A percentile compares a stretch with the other conserved stretches of the same genome.
Conservation (phyloP, 1,284 basidiomycete genomes). For the Hypsizygus ulmarius region DNA sequence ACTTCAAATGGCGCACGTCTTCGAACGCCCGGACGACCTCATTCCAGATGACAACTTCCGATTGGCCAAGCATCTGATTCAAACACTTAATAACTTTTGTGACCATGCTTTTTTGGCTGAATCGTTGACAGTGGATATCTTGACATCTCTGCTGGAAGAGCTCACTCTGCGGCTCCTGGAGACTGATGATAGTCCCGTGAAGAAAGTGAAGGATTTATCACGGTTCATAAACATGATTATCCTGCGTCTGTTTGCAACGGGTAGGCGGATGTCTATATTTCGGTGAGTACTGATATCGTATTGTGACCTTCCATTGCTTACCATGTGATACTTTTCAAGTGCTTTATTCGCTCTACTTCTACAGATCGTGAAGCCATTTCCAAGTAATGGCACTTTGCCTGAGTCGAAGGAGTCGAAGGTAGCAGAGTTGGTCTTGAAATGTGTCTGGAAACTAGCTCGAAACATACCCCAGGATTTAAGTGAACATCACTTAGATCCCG, state of each 20-base stretch:
- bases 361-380: slow-evolving; percentile 87
- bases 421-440: slow-evolving; percentile 96
- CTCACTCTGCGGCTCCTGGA: slow-evolving; percentile 87
- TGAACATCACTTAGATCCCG: slow-evolving; percentile 78
- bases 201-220: slow-evolving; percentile 83
- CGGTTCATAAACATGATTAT: slow-evolving; percentile 99
- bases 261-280: slow-evolving; percentile 89
- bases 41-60: slow-evolving; percentile 78
- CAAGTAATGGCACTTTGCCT: slow-evolving; percentile 57
- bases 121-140: slow-evolving; percentile 75
- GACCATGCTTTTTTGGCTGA: slow-evolving; percentile 82
- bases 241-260: slow-evolving; percentile 88
- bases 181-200: slow-evolving; percentile 79
- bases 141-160: slow-evolving; percentile 81
- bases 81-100: slow-evolving; percentile 90
- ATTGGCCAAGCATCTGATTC: slow-evolving; percentile 93
- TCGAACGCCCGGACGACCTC: slow-evolving; percentile 76
- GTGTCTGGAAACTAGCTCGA: slow-evolving; percentile 96
- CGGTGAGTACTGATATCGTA: slow-evolving; percentile 52
- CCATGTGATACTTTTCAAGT: slow-evolving; percentile 21
- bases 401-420: slow-evolving; percentile 86
- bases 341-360: slow-evolving; percentile 82
- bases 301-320: slow-evolving; percentile 11
- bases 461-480: slow-evolving; percentile 91
- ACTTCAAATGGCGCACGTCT: slow-evolving; percentile 85